Percentiles rank a stretch among this genome's conserved stretches.
These are phyloP conservation scores for Plectosphaerella plurivora DNA, from an alignment of 2,329 filamentous ascomycete genomes.

Conservation along the genomic window DNA sequence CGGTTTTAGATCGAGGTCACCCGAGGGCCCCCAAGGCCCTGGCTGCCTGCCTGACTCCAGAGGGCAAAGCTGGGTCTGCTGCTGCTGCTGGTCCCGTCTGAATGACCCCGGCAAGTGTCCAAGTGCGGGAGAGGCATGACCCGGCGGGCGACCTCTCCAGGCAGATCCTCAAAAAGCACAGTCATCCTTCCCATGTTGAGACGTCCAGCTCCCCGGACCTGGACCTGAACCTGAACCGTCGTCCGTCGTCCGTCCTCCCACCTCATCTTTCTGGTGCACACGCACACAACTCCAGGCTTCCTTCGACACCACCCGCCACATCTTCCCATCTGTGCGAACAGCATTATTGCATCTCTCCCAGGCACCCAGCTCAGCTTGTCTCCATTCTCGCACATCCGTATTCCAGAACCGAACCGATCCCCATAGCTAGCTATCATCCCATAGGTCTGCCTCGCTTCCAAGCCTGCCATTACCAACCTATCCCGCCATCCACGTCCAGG, in stretches of 20 bases:
- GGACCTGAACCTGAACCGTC: neutral
- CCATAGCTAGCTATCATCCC: too few relatives aligned
- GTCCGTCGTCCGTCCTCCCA: neutral
- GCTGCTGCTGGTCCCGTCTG: too few relatives aligned
- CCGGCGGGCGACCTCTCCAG: neutral
- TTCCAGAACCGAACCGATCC: too few relatives aligned
- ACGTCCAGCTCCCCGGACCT: neutral
- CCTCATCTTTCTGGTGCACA: neutral
- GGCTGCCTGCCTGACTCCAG: neutral
- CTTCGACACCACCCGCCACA: neutral
- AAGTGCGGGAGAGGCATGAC: neutral
- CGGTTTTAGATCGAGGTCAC: neutral
- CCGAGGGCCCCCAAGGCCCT: neutral
- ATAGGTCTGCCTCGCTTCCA: too few relatives aligned
- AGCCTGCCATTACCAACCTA: neutral
- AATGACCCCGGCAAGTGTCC: neutral
- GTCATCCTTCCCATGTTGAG: neutral
- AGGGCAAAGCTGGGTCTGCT: too few relatives aligned
- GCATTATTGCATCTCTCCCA: neutral
- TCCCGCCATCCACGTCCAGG: neutral
- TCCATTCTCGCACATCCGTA: too few relatives aligned
- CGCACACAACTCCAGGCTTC: neutral
- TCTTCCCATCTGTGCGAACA: neutral
- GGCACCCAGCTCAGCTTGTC: too few relatives aligned
- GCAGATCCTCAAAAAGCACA: conserved; percentile 1